Percentiles rank a stretch among this genome's conserved stretches.
phyloP scores from a whole-genome alignment of 2,329 filamentous ascomycete genomes.

The Hypocreales sp. region DNA sequence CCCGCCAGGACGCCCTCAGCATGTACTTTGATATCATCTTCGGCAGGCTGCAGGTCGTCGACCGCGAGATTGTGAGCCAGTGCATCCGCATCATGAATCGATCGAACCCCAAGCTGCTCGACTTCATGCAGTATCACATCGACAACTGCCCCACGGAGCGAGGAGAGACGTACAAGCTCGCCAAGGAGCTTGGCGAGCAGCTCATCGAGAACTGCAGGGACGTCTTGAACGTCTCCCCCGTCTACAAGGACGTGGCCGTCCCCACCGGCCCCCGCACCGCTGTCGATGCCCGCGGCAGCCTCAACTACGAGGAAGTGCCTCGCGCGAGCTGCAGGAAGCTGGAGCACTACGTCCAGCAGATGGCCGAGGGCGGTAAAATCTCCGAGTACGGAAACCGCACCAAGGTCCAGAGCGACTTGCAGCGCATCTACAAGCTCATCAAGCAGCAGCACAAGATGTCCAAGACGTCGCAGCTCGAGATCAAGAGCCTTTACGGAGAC shows the following conservation, averaged over 20 bases:
- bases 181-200: conserved; percentile 82
- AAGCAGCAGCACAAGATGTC: conserved; percentile 96
- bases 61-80: conserved; percentile 95
- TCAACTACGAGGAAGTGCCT: conserved; percentile 80
- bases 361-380: conserved; percentile 97
- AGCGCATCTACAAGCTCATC: conserved; percentile 94
- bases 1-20: conserved; percentile 85
- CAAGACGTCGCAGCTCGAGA: conserved; percentile 89
- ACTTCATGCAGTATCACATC: conserved; percentile 99
- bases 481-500: conserved; percentile 88
- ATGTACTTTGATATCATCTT: conserved; percentile 99
- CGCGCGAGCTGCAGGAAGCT: conserved; percentile 86
- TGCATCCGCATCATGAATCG: conserved; percentile 99
- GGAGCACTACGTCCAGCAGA: conserved; percentile 95
- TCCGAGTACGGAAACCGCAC: conserved; percentile 97
- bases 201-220: conserved; percentile 97
- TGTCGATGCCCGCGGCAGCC: conserved; percentile 82
- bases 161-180: conserved; percentile 95
- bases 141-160: conserved; percentile 95
- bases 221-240: conserved; percentile 65
- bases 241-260: conserved; percentile 89
- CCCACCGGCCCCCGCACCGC: conserved; percentile 86
- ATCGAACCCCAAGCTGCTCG: conserved; percentile 84
- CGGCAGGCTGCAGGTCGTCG: conserved; percentile 78
- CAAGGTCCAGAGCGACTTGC: conserved; percentile 92